Conservation (phyloP, 2,329 filamentous ascomycete species). For the Monilinia polystroma region DNA sequence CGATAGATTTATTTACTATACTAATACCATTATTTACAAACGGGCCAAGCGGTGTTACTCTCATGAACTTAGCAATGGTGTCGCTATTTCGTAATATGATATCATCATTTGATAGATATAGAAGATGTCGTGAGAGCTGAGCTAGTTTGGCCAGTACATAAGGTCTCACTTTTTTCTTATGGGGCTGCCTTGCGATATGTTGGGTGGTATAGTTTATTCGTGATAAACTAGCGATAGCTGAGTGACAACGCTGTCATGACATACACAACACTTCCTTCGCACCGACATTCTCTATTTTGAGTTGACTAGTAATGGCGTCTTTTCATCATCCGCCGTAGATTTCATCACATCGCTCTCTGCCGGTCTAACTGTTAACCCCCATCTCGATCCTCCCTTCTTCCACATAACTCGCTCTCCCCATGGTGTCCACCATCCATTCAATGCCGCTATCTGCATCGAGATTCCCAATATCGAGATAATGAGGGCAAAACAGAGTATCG, state of each 20-base stretch:
- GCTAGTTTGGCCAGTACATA: background rate
- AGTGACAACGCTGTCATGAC: background rate
- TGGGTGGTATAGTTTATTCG: background rate
- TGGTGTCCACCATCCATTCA: background rate
- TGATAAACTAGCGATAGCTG: background rate
- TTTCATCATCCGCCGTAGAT: background rate
- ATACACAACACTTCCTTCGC: background rate
- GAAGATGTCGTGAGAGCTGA: background rate
- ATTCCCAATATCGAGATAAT: background rate
- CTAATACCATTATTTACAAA: conserved; percentile 21
- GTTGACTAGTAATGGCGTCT: background rate
- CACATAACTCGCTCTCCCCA: background rate
- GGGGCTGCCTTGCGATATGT: background rate
- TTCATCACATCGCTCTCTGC: background rate
- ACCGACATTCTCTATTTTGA: background rate
- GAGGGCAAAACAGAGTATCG: background rate
- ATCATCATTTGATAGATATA: background rate
- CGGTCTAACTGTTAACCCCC: background rate
- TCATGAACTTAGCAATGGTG: background rate
- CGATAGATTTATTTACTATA: conserved; percentile 40
- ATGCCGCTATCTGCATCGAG: background rate
- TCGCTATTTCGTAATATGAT: background rate
- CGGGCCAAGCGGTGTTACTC: conserved; percentile 18
- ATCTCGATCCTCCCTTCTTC: background rate
- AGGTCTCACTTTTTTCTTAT: background rate